Conservation (phyloP, 345 rosid species). For the Populus pruinosa region DNA sequence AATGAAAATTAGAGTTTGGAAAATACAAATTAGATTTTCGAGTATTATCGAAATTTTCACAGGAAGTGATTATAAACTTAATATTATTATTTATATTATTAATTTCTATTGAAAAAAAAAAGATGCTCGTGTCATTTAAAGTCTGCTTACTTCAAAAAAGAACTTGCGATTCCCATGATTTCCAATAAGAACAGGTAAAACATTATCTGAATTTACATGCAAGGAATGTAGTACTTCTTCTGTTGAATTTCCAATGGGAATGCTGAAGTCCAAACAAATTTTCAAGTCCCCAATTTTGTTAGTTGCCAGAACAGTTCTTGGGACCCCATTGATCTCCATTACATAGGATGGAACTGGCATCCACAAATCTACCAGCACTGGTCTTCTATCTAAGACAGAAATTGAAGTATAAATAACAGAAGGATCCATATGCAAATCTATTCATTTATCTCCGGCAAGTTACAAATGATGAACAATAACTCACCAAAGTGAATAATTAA, state of each 20-base stretch:
- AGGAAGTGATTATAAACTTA: background rate
- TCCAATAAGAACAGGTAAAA: conserved; percentile 25
- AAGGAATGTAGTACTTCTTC: conserved; percentile 38
- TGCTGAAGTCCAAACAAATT: conserved; percentile 47
- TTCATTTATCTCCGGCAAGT: background rate
- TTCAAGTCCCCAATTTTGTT: conserved; percentile 35
- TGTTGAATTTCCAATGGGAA: conserved; percentile 45
- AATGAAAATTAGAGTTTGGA: conserved; percentile 4
- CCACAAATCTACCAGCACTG: conserved; percentile 47
- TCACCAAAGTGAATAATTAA: conserved; percentile 43
- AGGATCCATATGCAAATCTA: background rate
- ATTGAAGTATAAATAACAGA: conserved; percentile 3
- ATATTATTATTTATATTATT: background rate
- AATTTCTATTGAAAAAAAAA: too few species aligned
- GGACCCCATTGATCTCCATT: conserved; percentile 36
- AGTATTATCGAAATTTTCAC: background rate
- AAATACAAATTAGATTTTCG: background rate
- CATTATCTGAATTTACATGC: conserved; percentile 29
- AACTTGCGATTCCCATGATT: conserved; percentile 42
- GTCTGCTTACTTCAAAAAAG: conserved; percentile 35
- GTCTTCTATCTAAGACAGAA: conserved; percentile 47
- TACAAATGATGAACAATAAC: conserved; percentile 9
- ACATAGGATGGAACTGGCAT: conserved; percentile 45
- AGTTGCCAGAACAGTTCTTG: conserved; percentile 47
- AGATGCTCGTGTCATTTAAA: background rate